Conservation (phyloP, 2,329 filamentous ascomycete species). For the Fusarium transvaalense region DNA sequence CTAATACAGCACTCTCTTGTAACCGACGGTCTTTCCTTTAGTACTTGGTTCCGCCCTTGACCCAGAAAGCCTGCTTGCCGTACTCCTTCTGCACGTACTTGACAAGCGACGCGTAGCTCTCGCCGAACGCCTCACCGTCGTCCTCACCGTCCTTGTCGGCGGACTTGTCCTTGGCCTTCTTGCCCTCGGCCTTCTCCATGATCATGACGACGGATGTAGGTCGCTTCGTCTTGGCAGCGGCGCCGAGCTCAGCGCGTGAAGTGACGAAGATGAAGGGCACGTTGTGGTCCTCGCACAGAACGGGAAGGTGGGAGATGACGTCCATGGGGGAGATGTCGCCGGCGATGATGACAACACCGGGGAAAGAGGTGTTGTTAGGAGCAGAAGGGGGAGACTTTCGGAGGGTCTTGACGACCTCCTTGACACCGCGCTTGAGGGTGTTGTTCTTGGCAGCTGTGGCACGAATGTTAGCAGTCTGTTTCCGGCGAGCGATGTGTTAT, state of each 20-base stretch:
- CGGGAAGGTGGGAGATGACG: constrained; percentile 97
- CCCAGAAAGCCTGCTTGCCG: constrained; percentile 67
- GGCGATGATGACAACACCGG: constrained; percentile 88
- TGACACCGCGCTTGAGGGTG: constrained; percentile 96
- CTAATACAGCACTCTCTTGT: background rate
- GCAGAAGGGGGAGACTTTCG: constrained; percentile 85
- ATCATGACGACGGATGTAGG: constrained; percentile 97
- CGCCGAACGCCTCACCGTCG: constrained; percentile 70
- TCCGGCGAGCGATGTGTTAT: background rate
- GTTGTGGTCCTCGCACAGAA: constrained; percentile 97
- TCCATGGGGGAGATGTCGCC: constrained; percentile 99
- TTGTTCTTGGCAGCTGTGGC: constrained; percentile 89
- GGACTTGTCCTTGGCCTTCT: constrained; percentile 60
- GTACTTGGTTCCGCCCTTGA: constrained; percentile 54
- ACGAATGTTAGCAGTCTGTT: constrained; percentile 31
- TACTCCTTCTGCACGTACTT: constrained; percentile 76
- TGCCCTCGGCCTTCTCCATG: constrained; percentile 66
- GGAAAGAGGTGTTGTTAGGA: constrained; percentile 72
- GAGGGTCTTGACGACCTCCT: constrained; percentile 98
- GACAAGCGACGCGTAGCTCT: constrained; percentile 73
- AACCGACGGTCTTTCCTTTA: constrained; percentile 6
- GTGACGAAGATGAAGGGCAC: constrained; percentile 97
- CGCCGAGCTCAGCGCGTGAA: constrained; percentile 92
- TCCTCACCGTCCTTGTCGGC: constrained; percentile 61
- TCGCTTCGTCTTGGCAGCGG: constrained; percentile 93